phyloP scores from a whole-genome alignment of 73 alveolate genomes.

The Halteria grandinella region DNA sequence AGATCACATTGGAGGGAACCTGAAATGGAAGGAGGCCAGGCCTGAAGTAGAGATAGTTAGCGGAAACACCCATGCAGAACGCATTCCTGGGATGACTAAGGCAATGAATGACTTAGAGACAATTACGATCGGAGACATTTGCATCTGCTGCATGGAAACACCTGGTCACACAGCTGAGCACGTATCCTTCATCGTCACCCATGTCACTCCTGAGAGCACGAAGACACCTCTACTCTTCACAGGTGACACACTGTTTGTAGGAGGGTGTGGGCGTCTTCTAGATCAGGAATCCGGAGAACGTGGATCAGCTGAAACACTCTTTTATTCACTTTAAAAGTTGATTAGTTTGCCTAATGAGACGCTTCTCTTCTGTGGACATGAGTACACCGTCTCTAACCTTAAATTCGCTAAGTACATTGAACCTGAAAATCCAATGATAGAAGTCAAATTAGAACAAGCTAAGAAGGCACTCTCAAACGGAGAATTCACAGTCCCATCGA shows the following conservation, averaged over 20 bases:
- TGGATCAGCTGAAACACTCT: conserved; percentile 62
- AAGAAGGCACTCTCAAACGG: conserved; percentile 48
- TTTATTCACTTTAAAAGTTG: conserved; percentile 56
- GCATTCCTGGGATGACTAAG: conserved; percentile 17
- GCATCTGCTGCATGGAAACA: conserved; percentile 70
- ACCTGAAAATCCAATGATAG: conserved; percentile 70
- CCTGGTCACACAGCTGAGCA: conserved; percentile 75
- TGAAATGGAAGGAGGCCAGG: conserved; percentile 51
- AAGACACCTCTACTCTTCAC: conserved; percentile 72
- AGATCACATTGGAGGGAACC: conserved; percentile 48
- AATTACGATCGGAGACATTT: conserved; percentile 68
- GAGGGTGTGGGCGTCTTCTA: conserved; percentile 73
- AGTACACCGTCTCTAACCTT: conserved; percentile 53
- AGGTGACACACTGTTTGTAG: conserved; percentile 69
- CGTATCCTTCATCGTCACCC: conserved; percentile 69
- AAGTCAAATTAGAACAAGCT: conserved; percentile 34
- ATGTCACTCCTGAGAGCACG: conserved; percentile 67
- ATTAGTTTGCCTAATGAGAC: conserved; percentile 76
- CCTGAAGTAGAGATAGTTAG: conserved; percentile 60
- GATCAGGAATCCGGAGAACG: too few relatives aligned
- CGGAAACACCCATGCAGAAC: conserved; percentile 40
- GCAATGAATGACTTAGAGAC: conserved; percentile 61
- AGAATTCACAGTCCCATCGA: conserved; percentile 49
- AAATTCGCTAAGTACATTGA: conserved; percentile 68
- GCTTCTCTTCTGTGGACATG: conserved; percentile 65